Conservation (phyloP, 2,329 filamentous ascomycete genomes). For the Epichloe aotearoae region DNA sequence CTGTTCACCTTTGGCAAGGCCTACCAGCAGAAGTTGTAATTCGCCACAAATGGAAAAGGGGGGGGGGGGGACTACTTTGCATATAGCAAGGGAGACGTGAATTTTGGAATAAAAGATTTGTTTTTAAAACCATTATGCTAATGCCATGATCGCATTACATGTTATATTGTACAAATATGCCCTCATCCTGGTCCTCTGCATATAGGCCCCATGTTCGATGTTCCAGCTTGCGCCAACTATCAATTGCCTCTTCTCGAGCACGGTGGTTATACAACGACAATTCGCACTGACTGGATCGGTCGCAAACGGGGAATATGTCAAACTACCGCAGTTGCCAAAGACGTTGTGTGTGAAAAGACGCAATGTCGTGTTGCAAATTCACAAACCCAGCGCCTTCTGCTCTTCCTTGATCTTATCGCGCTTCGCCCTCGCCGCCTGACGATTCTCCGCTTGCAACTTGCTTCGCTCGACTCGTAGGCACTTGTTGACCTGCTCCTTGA, state of each 20-base stretch:
- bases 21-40: constrained; percentile 31
- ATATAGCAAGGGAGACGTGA: not conserved
- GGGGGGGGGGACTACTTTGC: not conserved
- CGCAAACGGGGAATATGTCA: not conserved
- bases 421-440: constrained; percentile 53
- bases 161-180: not conserved
- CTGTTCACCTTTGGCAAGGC: constrained; percentile 68
- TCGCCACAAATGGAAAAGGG: too few species aligned
- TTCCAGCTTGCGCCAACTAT: not conserved
- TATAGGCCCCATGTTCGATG: not conserved
- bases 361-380: constrained; percentile 4
- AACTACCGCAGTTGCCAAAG: not conserved
- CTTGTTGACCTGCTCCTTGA: constrained; percentile 71
- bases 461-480: constrained; percentile 73
- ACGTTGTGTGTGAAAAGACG: not conserved
- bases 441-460: constrained; percentile 66
- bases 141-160: not conserved
- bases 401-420: constrained; percentile 56
- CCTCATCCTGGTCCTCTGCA: not conserved
- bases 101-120: not conserved
- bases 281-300: not conserved
- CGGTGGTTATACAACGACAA: not conserved
- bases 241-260: not conserved
- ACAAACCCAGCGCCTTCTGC: constrained; percentile 43
- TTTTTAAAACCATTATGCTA: not conserved